phyloP scores from a whole-genome alignment of 441 rosid species.

The Arabidopsis hybrid region DNA sequence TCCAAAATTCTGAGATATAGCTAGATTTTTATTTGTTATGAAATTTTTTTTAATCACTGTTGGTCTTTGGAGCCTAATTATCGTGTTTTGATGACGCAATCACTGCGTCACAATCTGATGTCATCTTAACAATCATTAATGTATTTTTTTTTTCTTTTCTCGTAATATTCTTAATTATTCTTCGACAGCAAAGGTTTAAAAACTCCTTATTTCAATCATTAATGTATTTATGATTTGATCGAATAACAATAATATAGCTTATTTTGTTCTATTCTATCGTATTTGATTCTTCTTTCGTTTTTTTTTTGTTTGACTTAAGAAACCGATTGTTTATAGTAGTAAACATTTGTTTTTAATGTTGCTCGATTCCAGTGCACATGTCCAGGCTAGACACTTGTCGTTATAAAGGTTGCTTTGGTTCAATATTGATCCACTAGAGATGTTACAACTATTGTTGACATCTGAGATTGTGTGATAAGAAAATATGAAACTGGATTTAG shows the following conservation, averaged over 20 bases:
- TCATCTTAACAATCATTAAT: constrained; percentile 2
- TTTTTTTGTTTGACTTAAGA: not conserved
- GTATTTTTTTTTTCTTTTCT: no score
- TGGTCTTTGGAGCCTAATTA: not conserved
- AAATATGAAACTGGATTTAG: constrained; percentile 4
- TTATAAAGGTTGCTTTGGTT: not conserved
- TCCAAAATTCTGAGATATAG: not conserved
- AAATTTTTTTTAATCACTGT: not conserved
- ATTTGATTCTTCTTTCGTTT: no score
- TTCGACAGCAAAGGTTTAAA: no score
- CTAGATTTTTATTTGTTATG: not conserved
- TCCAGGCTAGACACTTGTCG: not conserved
- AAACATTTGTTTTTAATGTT: not conserved
- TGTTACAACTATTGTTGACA: not conserved
- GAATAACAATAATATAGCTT: not conserved
- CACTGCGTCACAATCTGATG: constrained; percentile 12
- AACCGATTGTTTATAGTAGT: not conserved
- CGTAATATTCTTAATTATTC: no score
- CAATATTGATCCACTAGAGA: constrained; percentile 1
- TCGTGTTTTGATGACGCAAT: not conserved
- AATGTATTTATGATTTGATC: not conserved
- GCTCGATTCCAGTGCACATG: not conserved
- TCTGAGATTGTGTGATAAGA: not conserved
- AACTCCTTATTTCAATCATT: not conserved
- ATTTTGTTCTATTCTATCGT: not conserved